Conservation (phyloP, 1,284 basidiomycete genomes). For the Athelia sp. region DNA sequence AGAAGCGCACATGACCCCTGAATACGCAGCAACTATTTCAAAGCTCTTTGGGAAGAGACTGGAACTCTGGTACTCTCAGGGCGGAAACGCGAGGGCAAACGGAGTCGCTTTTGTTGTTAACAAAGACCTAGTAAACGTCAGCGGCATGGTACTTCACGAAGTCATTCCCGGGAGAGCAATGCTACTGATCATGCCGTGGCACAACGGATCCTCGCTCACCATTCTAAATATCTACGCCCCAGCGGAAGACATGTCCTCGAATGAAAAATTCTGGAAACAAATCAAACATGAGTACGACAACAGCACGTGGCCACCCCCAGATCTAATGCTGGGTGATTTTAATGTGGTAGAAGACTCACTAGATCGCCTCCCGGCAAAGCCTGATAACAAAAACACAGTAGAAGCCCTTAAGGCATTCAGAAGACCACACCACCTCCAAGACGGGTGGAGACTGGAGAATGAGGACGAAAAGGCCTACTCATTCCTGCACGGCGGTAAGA, state of each 20-base stretch:
- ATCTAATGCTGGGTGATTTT: conserved; percentile 9
- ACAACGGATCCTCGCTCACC: no score
- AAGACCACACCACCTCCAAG: no score
- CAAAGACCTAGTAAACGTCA: no score
- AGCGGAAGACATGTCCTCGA: conserved; percentile 17
- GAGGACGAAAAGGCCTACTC: conserved; percentile 22
- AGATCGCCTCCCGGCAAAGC: conserved; percentile 7
- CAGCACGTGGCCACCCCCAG: conserved; percentile 6
- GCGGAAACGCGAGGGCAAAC: no score
- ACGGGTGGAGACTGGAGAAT: conserved; percentile 30
- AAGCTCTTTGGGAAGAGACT: conserved; percentile 4
- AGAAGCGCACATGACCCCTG: conserved; percentile 22
- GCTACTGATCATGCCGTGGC: no score
- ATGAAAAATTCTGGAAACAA: conserved; percentile 23
- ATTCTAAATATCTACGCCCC: no score
- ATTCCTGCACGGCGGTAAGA: conserved; percentile 13
- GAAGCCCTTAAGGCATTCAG: conserved; percentile 8
- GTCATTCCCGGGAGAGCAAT: no score
- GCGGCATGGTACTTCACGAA: no score
- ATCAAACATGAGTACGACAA: conserved; percentile 10
- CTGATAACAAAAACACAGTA: conserved; percentile 9
- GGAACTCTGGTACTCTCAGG: conserved; percentile 7
- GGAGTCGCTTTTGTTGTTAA: no score
- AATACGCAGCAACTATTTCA: conserved; percentile 3
- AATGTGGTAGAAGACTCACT: conserved; percentile 12